phyloP scores from a whole-genome alignment of 352 stramenopile genomes.

The Saprolegnia diclina region DNA sequence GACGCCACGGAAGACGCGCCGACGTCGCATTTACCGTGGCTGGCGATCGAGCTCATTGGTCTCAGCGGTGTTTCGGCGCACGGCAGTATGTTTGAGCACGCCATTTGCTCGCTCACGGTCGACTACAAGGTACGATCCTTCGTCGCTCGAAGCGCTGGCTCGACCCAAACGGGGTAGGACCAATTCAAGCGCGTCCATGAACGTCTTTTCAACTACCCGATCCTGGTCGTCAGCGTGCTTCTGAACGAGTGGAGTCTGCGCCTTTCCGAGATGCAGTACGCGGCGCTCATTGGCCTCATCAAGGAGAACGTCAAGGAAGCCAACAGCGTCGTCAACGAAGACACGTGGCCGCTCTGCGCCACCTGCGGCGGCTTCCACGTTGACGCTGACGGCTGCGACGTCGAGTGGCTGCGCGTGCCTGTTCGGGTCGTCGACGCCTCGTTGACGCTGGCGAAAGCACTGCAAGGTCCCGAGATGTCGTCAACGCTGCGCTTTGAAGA shows the following conservation, averaged over 20 bases:
- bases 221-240: slow-evolving; percentile 34
- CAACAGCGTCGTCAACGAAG: slow-evolving; percentile 65
- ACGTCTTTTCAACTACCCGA: slow-evolving; percentile 36
- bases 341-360: slow-evolving; percentile 65
- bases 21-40: slow-evolving; percentile 53
- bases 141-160: slow-evolving; percentile 44
- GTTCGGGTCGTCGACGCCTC: slow-evolving; percentile 70
- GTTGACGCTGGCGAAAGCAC: slow-evolving; percentile 55
- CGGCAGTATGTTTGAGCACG: background rate
- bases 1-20: slow-evolving; percentile 59
- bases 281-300: slow-evolving; percentile 65
- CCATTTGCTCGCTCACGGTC: background rate
- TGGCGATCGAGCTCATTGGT: slow-evolving; percentile 83
- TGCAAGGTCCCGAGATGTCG: slow-evolving; percentile 38
- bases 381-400: slow-evolving; percentile 48
- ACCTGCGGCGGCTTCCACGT: slow-evolving; percentile 64
- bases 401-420: slow-evolving; percentile 76
- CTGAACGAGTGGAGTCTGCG: slow-evolving; percentile 77
- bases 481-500: slow-evolving; percentile 76
- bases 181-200: background rate
- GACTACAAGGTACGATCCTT: background rate
- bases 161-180: background rate
- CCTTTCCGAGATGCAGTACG: slow-evolving; percentile 56
- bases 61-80: slow-evolving; percentile 41
- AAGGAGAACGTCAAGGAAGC: slow-evolving; percentile 85